Percentiles rank a stretch among this genome's conserved stretches.
phyloP scores from a whole-genome alignment of 331 rosid species.

The Prunus yedoensis region DNA sequence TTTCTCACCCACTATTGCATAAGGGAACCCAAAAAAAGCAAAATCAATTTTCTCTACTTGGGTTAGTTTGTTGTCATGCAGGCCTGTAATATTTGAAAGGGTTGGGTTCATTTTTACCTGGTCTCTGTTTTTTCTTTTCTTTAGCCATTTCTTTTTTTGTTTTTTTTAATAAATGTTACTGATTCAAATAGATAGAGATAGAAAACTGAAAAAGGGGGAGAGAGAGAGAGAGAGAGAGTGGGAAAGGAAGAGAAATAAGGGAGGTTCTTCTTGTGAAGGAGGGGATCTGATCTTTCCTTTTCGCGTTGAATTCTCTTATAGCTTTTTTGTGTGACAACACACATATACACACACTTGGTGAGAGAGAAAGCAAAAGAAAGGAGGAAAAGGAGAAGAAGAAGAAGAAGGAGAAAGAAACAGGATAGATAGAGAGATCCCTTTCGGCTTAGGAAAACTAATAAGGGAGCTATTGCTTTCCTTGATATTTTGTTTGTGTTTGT shows the following conservation, averaged over 20 bases:
- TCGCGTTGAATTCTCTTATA: slow-evolving; percentile 57
- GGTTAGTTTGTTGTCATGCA: slow-evolving; percentile 8
- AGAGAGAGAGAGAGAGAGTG: background rate
- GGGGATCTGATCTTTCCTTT: slow-evolving; percentile 61
- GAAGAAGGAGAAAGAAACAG: background rate
- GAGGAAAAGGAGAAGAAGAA: background rate
- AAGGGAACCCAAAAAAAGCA: background rate
- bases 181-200: slow-evolving; percentile 25
- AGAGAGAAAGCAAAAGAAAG: slow-evolving; percentile 2
- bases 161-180: slow-evolving; percentile 20
- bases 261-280: slow-evolving; percentile 43
- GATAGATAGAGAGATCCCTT: slow-evolving; percentile 15
- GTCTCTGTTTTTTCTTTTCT: background rate
- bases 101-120: slow-evolving; percentile 8
- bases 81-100: slow-evolving; percentile 10
- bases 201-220: background rate
- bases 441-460: slow-evolving; percentile 14
- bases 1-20: slow-evolving; percentile 9
- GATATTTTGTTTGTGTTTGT: slow-evolving; percentile 45
- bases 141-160: background rate
- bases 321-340: slow-evolving; percentile 29
- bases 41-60: slow-evolving; percentile 4
- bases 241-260: slow-evolving; percentile 6
- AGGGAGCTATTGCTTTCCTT: slow-evolving; percentile 27
- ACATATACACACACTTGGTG: slow-evolving; percentile 5